Evolutionary conservation across 1,284 basidiomycete genomes (phyloP).

Genomic region (Leccinum pallidistipes): DNA sequence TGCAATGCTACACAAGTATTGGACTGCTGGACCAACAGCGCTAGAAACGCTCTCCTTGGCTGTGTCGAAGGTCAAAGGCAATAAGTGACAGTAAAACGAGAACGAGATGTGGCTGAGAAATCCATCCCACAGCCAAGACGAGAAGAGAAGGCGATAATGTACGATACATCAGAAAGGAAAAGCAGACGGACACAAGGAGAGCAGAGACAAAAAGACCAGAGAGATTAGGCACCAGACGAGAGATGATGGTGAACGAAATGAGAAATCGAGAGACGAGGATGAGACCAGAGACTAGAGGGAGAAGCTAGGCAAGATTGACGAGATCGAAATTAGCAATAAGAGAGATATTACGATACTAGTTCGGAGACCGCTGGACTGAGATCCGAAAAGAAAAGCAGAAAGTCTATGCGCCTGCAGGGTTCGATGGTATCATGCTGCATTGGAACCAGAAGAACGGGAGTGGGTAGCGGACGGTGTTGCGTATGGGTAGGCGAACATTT

Average conservation of each 20-base stretch:
- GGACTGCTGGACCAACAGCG: slow-evolving; percentile 33
- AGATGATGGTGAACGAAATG: too few relatives aligned
- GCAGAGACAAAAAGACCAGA: too few relatives aligned
- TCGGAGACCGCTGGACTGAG: slow-evolving; percentile 23
- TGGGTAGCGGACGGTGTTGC: slow-evolving; percentile 30
- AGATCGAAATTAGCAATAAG: too few relatives aligned
- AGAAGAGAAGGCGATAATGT: too few relatives aligned
- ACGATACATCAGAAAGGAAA: too few relatives aligned
- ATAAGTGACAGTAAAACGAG: slow-evolving; percentile 38
- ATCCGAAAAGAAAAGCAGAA: slow-evolving; percentile 23
- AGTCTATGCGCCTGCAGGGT: slow-evolving; percentile 26
- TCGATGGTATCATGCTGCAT: slow-evolving; percentile 31
- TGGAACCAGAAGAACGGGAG: slow-evolving; percentile 36
- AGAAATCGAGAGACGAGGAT: too few relatives aligned
- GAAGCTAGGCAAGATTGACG: too few relatives aligned
- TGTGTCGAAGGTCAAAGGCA: slow-evolving; percentile 27
- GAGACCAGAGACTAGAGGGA: too few relatives aligned
- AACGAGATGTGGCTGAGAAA: too few relatives aligned
- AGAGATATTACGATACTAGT: slow-evolving; percentile 35
- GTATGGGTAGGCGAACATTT: slow-evolving; percentile 32
- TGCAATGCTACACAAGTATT: slow-evolving; percentile 35
- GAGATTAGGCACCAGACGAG: too few relatives aligned
- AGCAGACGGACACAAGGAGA: too few relatives aligned
- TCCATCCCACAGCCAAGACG: too few relatives aligned
- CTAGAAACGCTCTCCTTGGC: slow-evolving; percentile 31